Evolutionary conservation across 2,329 filamentous ascomycete genomes (phyloP).

Genomic region (Lasiodiplodia sp.): DNA sequence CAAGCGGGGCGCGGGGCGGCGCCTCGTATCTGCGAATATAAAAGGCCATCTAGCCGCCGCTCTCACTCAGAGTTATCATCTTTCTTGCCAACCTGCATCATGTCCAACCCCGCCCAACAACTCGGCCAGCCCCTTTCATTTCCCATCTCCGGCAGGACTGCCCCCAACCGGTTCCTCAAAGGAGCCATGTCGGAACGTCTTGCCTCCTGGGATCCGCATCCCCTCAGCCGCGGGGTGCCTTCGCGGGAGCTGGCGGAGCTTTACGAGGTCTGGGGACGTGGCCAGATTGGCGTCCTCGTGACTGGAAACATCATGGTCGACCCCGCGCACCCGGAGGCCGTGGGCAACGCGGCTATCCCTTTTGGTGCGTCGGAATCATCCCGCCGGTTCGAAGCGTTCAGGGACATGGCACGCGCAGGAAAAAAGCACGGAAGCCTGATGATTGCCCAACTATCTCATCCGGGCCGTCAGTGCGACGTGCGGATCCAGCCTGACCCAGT

Average conservation of each 20-base stretch:
- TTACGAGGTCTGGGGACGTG: not conserved
- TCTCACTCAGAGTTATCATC: no score
- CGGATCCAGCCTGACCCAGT: constrained; percentile 54
- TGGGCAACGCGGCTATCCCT: constrained; percentile 67
- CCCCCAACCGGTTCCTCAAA: constrained; percentile 71
- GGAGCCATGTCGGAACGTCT: constrained; percentile 71
- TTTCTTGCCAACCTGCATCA: no score
- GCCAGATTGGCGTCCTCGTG: constrained; percentile 47
- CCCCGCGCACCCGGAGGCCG: constrained; percentile 59
- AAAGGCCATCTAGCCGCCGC: no score
- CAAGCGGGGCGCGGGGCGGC: no score
- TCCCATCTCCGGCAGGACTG: constrained; percentile 59
- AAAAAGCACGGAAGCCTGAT: constrained; percentile 66
- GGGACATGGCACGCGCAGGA: constrained; percentile 59
- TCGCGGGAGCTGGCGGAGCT: not conserved
- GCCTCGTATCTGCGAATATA: no score
- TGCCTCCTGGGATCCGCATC: constrained; percentile 63
- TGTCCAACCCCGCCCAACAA: not conserved
- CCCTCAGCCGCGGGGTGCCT: not conserved
- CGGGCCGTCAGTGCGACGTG: constrained; percentile 44
- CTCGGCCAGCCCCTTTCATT: constrained; percentile 53
- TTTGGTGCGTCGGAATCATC: constrained; percentile 59
- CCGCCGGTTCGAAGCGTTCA: constrained; percentile 66
- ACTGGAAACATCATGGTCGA: constrained; percentile 64
- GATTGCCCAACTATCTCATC: constrained; percentile 67